These are phyloP conservation scores for Peronospora tabacina DNA, from an alignment of 352 stramenopile species.

Conservation along the genomic window DNA sequence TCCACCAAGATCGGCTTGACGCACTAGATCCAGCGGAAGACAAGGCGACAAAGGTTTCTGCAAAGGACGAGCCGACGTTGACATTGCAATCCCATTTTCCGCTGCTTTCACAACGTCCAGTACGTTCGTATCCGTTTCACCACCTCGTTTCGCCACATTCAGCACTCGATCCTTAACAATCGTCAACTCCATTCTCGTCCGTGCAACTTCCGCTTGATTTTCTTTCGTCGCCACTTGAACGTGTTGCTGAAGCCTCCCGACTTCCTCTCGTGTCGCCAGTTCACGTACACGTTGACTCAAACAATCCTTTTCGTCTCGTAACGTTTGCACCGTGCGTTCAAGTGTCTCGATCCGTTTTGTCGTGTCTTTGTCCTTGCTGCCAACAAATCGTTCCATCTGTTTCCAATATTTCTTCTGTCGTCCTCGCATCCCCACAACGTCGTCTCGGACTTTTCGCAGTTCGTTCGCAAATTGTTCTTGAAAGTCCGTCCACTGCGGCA, in stretches of 20 bases:
- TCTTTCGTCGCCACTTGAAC: conserved; percentile 12
- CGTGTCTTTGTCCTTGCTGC: conserved; percentile 8
- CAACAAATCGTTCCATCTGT: conserved; percentile 13
- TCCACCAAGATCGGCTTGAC: conserved; percentile 8
- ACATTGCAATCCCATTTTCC: neutral
- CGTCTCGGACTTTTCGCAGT: conserved; percentile 24
- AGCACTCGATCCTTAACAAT: conserved; percentile 15
- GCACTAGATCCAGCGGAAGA: conserved; percentile 16
- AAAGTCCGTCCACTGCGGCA: conserved; percentile 40
- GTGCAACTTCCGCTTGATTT: conserved; percentile 13
- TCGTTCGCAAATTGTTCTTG: conserved; percentile 50
- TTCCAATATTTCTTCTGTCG: conserved; percentile 25
- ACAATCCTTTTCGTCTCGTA: conserved; percentile 12
- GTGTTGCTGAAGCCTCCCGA: conserved; percentile 11
- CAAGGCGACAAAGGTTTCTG: neutral
- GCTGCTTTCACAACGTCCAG: conserved; percentile 8
- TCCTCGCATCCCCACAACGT: conserved; percentile 13
- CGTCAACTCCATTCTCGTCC: conserved; percentile 14
- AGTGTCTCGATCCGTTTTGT: conserved; percentile 10
- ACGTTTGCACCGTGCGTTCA: conserved; percentile 7
- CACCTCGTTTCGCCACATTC: conserved; percentile 12
- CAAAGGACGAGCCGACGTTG: neutral
- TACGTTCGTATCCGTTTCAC: conserved; percentile 5
- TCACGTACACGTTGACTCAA: conserved; percentile 9
- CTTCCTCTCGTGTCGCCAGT: conserved; percentile 15